phyloP scores from a whole-genome alignment of 148 eudicot genomes.

The Pouteria glomerata region DNA sequence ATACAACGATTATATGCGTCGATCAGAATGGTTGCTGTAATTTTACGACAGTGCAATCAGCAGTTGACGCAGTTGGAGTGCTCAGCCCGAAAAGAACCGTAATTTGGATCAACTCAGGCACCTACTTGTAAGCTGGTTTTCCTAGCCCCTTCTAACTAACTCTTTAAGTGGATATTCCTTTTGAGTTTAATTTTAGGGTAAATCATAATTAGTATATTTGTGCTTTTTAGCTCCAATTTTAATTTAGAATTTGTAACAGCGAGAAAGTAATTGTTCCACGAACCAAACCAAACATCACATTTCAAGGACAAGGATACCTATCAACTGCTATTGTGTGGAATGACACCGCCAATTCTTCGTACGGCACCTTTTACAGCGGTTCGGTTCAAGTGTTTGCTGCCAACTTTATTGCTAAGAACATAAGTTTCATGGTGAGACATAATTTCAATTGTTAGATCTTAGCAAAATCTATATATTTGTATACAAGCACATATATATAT shows the following conservation, averaged over 20 bases:
- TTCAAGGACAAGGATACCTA: slow-evolving; percentile 90
- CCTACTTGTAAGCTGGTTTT: slow-evolving; percentile 58
- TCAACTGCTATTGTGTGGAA: slow-evolving; percentile 87
- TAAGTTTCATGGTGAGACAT: slow-evolving; percentile 79
- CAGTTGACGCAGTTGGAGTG: slow-evolving; percentile 58
- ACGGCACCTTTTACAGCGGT: slow-evolving; percentile 75
- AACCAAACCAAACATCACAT: slow-evolving; percentile 78
- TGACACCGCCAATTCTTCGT: slow-evolving; percentile 81
- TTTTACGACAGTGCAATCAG: slow-evolving; percentile 76
- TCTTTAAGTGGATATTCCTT: too few species aligned
- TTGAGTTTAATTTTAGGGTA: too few species aligned
- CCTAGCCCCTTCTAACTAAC: too few species aligned
- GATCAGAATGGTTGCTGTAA: slow-evolving; percentile 92
- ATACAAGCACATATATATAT: too few species aligned
- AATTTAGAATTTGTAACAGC: too few species aligned
- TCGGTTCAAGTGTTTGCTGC: slow-evolving; percentile 81
- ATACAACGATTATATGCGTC: slow-evolving; percentile 60
- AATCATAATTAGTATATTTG: too few species aligned
- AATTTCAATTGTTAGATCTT: too few species aligned
- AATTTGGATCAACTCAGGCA: slow-evolving; percentile 76
- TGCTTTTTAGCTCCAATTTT: too few species aligned
- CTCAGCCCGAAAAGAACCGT: slow-evolving; percentile 52
- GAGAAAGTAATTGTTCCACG: slow-evolving; percentile 69
- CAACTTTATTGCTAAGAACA: slow-evolving; percentile 86
- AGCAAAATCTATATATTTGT: too few species aligned